Conservation (phyloP, 331 rosid species). For the Malus hybrid region DNA sequence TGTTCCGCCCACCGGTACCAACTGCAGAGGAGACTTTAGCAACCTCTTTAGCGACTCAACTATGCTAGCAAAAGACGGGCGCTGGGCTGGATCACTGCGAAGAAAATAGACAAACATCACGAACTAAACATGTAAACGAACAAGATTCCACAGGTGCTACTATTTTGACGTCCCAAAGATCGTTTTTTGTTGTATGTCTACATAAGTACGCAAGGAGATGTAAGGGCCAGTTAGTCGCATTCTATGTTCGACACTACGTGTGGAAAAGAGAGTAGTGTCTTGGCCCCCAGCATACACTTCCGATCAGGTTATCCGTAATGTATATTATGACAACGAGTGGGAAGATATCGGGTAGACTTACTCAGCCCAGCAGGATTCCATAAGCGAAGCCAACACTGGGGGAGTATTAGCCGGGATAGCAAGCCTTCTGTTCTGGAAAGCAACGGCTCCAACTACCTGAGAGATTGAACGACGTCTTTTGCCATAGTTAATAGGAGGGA, state of each 20-base stretch:
- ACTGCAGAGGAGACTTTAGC: slow-evolving; percentile 67
- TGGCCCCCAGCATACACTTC: not conserved
- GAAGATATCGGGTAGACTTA: slow-evolving; percentile 26
- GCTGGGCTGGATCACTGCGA: slow-evolving; percentile 64
- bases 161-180: no score
- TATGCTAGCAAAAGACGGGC: slow-evolving; percentile 67
- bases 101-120: slow-evolving; percentile 21
- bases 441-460: slow-evolving; percentile 98
- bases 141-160: no score
- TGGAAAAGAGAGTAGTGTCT: no score
- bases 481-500: not conserved
- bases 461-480: not conserved
- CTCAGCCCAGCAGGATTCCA: slow-evolving; percentile 98
- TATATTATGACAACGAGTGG: not conserved
- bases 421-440: slow-evolving; percentile 89
- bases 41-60: slow-evolving; percentile 80
- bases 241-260: no score
- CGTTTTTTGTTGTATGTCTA: no score
- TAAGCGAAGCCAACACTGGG: slow-evolving; percentile 68
- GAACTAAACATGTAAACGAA: not conserved
- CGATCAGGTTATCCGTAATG: not conserved
- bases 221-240: no score
- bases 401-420: slow-evolving; percentile 63
- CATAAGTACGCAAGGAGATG: not conserved
- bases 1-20: slow-evolving; percentile 50